Evolutionary conservation across 164 flowering plant genomes (phyloP).

Genomic region (Magnolia kwangsiensis): DNA sequence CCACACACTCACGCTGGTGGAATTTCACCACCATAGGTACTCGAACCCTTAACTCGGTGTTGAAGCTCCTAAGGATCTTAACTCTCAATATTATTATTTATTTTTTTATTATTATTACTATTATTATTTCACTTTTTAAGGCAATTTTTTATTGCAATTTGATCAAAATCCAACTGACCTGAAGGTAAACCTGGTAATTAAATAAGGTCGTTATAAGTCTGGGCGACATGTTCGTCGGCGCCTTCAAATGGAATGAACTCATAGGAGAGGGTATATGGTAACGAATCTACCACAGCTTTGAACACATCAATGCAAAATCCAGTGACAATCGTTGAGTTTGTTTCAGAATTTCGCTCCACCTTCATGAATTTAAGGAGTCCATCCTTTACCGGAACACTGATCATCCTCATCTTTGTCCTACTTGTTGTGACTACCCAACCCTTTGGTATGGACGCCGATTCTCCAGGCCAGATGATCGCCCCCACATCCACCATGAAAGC

Average conservation of each 20-base stretch:
- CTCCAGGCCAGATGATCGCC: conserved; percentile 29
- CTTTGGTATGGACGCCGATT: conserved; percentile 8
- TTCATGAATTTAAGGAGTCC: conserved; percentile 22
- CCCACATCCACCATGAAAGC: conserved; percentile 4
- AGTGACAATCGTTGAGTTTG: conserved; percentile 6
- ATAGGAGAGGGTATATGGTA: conserved; percentile 22
- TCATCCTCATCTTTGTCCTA: conserved; percentile 26
- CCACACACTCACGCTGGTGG: too few relatives aligned
- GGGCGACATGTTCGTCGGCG: conserved; percentile 11
- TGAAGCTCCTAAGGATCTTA: too few relatives aligned
- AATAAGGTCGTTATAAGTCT: conserved; percentile 24
- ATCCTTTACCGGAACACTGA: conserved; percentile 33
- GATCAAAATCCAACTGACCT: conserved; percentile 16
- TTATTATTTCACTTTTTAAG: too few relatives aligned
- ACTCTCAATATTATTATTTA: too few relatives aligned
- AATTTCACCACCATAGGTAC: too few relatives aligned
- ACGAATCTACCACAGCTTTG: conserved; percentile 8
- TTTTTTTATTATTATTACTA: too few relatives aligned
- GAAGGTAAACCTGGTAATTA: conserved; percentile 32
- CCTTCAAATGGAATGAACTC: conserved; percentile 25
- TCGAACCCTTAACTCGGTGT: too few relatives aligned
- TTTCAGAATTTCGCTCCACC: conserved; percentile 11
- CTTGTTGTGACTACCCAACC: conserved; percentile 29
- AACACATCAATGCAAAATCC: conserved; percentile 31
- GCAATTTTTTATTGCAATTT: too few relatives aligned